Base-by-base conservation (phyloP, 1,284 basidiomycete genomes). In the Leccinum pachyderme region DNA sequence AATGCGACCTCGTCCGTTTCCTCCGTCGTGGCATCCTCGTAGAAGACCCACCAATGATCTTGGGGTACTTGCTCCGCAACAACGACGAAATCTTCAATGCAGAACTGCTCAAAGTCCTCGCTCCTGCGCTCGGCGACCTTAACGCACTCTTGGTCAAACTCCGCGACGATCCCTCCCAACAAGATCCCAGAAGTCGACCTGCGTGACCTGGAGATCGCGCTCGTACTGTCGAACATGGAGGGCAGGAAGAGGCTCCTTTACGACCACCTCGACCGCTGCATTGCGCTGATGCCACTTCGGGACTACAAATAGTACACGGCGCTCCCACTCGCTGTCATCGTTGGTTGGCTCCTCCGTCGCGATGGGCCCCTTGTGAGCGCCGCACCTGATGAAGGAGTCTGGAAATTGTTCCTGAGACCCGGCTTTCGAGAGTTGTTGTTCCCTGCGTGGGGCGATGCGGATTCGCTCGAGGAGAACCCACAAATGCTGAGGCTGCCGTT, bases 401-500 rank as follows among this genome's bases (percentile, higher is more conserved):
- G 41, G 53, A 39, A 48, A 31, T 25, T 37, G 12, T 33, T 55
- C 29, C 18, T 55, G n/a, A 53, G 53, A 7, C 53, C 52, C 9
- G 15, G 28, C 11, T 55, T 55, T 35, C 53, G 55, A 11, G 22
- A 37, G 32, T 13, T 55, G 27, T 22, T 55, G 46, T 35, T 27
- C 37, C 29, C 46, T 15, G 54, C 54, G 11, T 55, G 54, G 54
- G 41, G 18, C 4, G 28, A 55, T 50, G 27, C 32, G 11, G 54
- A 55, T 13, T 22, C 9, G 15, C 46, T 55, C 37, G 54, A 55
- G 24, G 54, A 55, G 27, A 56, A 56, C 12, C 53, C 54, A 0
- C 54, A 55, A 18, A 56, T 55, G 53, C 15, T 55, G 18, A 37
- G 32, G 37, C 41, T 37, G 32, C n/a, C 56, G 12, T 25, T 55